Evolutionary conservation across 768 basidiomycete genomes (phyloP).

Genomic region (Punctularia strigosozonata): DNA sequence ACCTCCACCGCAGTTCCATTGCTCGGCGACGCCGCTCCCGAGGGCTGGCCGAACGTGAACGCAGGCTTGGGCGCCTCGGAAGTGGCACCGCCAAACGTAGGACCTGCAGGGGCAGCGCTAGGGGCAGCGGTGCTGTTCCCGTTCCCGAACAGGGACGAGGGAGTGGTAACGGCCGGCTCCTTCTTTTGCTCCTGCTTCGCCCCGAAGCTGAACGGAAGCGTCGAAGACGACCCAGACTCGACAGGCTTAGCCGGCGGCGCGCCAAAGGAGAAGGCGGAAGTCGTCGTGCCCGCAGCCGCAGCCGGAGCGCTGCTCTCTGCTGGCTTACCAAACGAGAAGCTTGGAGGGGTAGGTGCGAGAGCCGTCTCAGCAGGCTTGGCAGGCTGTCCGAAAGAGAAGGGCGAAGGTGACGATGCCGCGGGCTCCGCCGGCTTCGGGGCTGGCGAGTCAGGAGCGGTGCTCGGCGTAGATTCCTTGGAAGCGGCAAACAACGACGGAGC

Average conservation of each 20-base stretch:
- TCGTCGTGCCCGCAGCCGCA: neutral
- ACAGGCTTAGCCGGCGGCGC: slow-evolving; percentile 1
- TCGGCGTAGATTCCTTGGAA: neutral
- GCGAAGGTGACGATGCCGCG: neutral
- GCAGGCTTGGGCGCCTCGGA: slow-evolving; percentile 3
- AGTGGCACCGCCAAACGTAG: neutral
- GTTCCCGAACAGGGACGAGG: slow-evolving; percentile 5
- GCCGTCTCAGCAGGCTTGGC: neutral
- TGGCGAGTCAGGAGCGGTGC: neutral
- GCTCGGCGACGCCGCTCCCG: slow-evolving; percentile 15
- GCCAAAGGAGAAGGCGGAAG: neutral
- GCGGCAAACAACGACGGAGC: neutral
- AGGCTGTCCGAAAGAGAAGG: neutral
- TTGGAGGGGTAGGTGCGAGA: neutral
- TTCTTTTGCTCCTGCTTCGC: slow-evolving; percentile 3
- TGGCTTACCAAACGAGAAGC: neutral
- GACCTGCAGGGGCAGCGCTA: neutral
- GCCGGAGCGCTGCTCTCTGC: slow-evolving; percentile 1
- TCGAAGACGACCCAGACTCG: neutral
- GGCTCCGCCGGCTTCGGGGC: neutral
- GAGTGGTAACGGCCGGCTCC: neutral
- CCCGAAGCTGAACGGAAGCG: slow-evolving; percentile 7
- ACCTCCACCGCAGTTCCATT: slow-evolving; percentile 18
- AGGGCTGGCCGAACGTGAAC: slow-evolving; percentile 19
- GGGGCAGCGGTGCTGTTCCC: too few species aligned